Evolutionary conservation across 768 basidiomycete genomes (phyloP), one percentile per base, ranked within the genome.

Genomic region (Phanerochaete sordida): DNA sequence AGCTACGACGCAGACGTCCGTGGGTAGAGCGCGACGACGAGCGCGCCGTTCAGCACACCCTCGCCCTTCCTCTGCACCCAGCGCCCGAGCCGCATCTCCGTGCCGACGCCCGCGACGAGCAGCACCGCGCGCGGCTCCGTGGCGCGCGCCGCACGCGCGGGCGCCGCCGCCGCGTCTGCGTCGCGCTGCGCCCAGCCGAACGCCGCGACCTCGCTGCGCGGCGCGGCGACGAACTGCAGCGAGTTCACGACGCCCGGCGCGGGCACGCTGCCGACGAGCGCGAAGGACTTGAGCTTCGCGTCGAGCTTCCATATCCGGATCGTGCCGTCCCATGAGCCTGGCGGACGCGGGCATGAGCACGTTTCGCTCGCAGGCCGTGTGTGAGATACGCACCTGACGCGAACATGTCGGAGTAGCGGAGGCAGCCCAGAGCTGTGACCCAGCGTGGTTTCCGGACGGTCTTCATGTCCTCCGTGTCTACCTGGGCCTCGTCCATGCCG

Each of bases 251-350:
- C 84, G 0, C 97, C 97, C 0, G 79, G 81, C 0, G 84, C 86
- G 1, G 85, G 75, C 21, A 95, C 73, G 5, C 79, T 83, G 15
- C 86, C 87, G 13, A 87, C 68, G 1, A 82, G 82, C 13, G 83
- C 73, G 73, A 99, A 96, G 0, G 87, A 88, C 67, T 85, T 89
- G 15, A 95, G 74, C 63, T 85, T 88, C 0, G 84, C 66, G 63
- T 95, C 90, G 31, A 99, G 78, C 68, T 91, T 88, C 96, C 97
- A 99, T 71, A 99, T 77, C 52, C 91, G 89, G 67, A 98, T 84
- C 50, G 80, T 71, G 47, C 94, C 93, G 63, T 97, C 94, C 89
- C 92, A 98, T 12, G 97, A 98, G 31, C 96, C 95, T 97, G 62
- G 2, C 43, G 16, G 24, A 27, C 31, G n/a, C n/a, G 21, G 28